phyloP scores from a whole-genome alignment of 441 rosid species.

The Erodium trifolium region DNA sequence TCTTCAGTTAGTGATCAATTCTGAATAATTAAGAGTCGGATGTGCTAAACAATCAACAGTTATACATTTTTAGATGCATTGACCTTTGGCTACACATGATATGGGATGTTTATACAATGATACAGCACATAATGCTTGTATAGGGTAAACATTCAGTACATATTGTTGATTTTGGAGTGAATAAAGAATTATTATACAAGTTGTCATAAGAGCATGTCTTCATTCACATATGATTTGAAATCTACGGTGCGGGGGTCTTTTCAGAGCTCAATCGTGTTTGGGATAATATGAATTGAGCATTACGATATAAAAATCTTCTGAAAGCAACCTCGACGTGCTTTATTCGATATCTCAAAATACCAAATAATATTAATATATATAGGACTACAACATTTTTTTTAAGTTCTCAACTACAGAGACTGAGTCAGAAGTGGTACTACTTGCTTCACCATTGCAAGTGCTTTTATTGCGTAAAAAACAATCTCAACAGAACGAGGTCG shows the following conservation, averaged over 20 bases:
- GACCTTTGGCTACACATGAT: neutral
- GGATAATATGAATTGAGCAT: neutral
- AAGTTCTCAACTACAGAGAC: neutral
- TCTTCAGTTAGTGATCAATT: neutral
- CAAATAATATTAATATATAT: no score
- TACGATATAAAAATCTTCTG: neutral
- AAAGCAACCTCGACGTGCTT: no score
- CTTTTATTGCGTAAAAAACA: neutral
- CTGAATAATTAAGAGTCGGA: neutral
- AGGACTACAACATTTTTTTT: no score
- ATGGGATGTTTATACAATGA: no score
- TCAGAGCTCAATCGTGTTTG: neutral
- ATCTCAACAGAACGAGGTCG: neutral
- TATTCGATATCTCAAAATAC: neutral
- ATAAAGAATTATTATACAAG: no score
- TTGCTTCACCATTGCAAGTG: neutral
- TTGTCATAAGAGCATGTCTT: no score
- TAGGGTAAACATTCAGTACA: no score
- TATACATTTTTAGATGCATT: neutral
- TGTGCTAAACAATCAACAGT: neutral
- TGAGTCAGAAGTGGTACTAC: neutral
- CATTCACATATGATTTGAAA: no score
- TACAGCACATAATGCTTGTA: no score
- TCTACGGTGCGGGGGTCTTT: no score
- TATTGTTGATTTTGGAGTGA: no score